Evolutionary conservation across 2,329 filamentous ascomycete species (phyloP).

Genomic region (Hymenoscyphus albidus): DNA sequence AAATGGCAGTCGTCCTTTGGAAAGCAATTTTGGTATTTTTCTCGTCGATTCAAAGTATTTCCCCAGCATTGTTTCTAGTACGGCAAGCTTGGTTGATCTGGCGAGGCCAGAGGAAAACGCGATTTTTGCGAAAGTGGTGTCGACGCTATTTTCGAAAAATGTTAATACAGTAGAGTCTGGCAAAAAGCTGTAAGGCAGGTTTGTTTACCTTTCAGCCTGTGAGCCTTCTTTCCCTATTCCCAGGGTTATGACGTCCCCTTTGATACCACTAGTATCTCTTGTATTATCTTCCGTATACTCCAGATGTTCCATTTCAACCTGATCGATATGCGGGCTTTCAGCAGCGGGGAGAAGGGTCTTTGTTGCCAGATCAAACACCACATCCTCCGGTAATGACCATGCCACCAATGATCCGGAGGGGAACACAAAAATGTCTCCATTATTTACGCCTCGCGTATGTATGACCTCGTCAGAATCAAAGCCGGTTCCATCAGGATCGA

Average conservation of each 20-base stretch:
- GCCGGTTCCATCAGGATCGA: conserved; percentile 58
- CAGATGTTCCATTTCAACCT: conserved; percentile 82
- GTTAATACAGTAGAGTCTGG: conserved; percentile 11
- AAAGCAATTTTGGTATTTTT: conserved; percentile 74
- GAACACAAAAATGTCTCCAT: conserved; percentile 92
- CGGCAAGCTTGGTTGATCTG: conserved; percentile 87
- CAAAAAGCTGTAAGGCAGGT: background rate
- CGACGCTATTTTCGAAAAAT: conserved; percentile 35
- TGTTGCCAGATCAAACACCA: conserved; percentile 66
- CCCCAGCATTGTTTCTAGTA: conserved; percentile 77
- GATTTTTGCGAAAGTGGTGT: conserved; percentile 80
- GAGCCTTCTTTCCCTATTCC: conserved; percentile 62
- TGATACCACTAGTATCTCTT: conserved; percentile 71
- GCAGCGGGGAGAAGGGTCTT: conserved; percentile 72
- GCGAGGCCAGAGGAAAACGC: conserved; percentile 94
- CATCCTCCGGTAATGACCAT: conserved; percentile 78
- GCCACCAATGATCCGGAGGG: conserved; percentile 90
- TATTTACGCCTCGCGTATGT: conserved; percentile 56
- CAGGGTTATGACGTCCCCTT: conserved; percentile 83
- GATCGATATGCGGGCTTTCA: conserved; percentile 65
- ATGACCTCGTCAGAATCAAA: conserved; percentile 61
- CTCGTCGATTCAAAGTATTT: conserved; percentile 86
- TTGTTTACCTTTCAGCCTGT: conserved; percentile 38
- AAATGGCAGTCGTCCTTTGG: conserved; percentile 60
- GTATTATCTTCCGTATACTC: conserved; percentile 76